These are phyloP conservation scores for Dactylonectria estremocensis DNA, from an alignment of 2,329 filamentous ascomycete genomes.

Conservation along the genomic window DNA sequence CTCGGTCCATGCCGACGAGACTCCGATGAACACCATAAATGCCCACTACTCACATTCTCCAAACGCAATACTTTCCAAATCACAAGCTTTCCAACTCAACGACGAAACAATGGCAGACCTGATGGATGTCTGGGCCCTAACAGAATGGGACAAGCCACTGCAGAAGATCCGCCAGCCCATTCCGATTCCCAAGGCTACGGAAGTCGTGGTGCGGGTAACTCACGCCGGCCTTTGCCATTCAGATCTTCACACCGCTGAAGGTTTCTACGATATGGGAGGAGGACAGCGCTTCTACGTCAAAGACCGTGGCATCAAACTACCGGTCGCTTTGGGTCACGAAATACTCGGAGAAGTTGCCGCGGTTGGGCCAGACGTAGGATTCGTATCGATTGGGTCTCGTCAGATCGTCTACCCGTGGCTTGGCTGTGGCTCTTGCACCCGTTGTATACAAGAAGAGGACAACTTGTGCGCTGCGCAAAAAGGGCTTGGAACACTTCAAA, in stretches of 20 bases:
- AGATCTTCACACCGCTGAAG: constrained; percentile 31
- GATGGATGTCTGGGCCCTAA: constrained; percentile 33
- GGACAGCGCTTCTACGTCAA: constrained; percentile 31
- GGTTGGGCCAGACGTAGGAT: constrained; percentile 17
- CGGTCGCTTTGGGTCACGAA: constrained; percentile 25
- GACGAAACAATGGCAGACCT: constrained; percentile 9
- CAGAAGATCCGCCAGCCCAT: constrained; percentile 29
- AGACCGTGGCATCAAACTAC: constrained; percentile 32
- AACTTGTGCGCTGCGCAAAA: constrained; percentile 24
- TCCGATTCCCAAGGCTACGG: constrained; percentile 20
- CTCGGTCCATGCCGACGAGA: constrained; percentile 11
- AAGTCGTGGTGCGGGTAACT: constrained; percentile 24
- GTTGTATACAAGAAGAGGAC: constrained; percentile 30
- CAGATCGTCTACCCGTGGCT: constrained; percentile 33
- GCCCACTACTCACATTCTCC: neutral
- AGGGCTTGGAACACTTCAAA: constrained; percentile 25
- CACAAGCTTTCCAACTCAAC: neutral
- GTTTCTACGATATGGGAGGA: constrained; percentile 28
- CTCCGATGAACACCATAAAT: constrained; percentile 5
- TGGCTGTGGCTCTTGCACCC: constrained; percentile 25
- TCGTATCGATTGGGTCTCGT: constrained; percentile 15
- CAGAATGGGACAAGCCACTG: constrained; percentile 26
- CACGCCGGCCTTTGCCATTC: constrained; percentile 34
- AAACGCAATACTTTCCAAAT: neutral
- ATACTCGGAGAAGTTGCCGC: constrained; percentile 27